Conservation (phyloP, 2,329 filamentous ascomycete genomes). For the Aspergillus tanneri region DNA sequence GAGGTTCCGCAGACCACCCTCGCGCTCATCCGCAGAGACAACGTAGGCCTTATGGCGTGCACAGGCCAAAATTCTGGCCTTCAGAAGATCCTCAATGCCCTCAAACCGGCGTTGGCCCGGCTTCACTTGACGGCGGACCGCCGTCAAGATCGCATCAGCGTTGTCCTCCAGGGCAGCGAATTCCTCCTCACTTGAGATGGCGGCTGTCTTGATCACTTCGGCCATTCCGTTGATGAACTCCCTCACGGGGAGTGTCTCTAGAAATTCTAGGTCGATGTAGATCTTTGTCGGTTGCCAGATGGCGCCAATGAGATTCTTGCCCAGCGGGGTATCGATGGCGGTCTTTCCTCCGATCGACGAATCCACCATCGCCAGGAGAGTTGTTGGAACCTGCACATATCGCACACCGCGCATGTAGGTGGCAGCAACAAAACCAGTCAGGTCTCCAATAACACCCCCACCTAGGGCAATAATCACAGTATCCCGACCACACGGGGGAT, state of each 20-base stretch:
- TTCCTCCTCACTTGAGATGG: conserved; percentile 88
- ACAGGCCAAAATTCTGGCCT: conserved; percentile 81
- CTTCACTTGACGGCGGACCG: conserved; percentile 63
- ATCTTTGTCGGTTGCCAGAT: conserved; percentile 96
- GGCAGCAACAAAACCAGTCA: conserved; percentile 95
- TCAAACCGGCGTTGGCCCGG: conserved; percentile 62
- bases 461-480: conserved; percentile 93
- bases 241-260: conserved; percentile 83
- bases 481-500: conserved; percentile 81
- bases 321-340: conserved; percentile 91
- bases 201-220: conserved; percentile 95
- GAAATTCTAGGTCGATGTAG: conserved; percentile 89
- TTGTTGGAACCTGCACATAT: conserved; percentile 95
- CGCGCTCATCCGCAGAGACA: conserved; percentile 89
- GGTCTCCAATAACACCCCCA: conserved; percentile 94
- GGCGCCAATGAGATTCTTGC: conserved; percentile 92
- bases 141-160: conserved; percentile 70
- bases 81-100: conserved; percentile 68
- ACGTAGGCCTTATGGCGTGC: conserved; percentile 93
- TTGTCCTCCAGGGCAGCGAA: conserved; percentile 82
- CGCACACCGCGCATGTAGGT: conserved; percentile 98
- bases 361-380: conserved; percentile 94
- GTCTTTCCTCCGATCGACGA: conserved; percentile 98
- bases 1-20: conserved; percentile 89
- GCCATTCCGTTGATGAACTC: conserved; percentile 99